These are phyloP conservation scores for Plasmodium cynomolgi DNA, from an alignment of 169 alveolate species.

Conservation along the genomic window DNA sequence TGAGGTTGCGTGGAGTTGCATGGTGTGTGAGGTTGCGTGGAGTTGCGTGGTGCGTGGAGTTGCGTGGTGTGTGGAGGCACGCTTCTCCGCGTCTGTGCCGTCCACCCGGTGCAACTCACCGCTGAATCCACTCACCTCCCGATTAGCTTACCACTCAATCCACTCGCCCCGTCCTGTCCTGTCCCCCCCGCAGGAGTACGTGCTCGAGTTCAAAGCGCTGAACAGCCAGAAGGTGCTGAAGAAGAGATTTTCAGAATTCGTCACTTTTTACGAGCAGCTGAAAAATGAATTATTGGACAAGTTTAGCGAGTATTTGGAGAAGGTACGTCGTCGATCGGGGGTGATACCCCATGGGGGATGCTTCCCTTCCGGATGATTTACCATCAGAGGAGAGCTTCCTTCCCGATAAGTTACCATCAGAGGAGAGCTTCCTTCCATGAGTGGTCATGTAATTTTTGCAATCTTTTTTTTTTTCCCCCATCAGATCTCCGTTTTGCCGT, in stretches of 20 bases:
- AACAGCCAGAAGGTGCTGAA: constrained; percentile 53
- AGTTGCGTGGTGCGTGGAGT: too few relatives aligned
- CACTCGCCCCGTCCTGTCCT: too few relatives aligned
- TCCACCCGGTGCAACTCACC: neutral
- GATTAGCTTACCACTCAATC: too few relatives aligned
- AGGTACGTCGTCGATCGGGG: constrained; percentile 2
- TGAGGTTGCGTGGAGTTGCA: too few relatives aligned
- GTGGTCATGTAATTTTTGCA: neutral
- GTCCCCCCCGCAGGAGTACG: constrained; percentile 25
- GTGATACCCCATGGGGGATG: too few relatives aligned
- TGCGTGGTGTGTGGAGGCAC: too few relatives aligned
- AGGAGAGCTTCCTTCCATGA: neutral
- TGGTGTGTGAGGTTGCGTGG: too few relatives aligned
- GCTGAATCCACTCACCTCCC: neutral
- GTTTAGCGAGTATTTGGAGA: constrained; percentile 33
- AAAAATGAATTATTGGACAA: constrained; percentile 33
- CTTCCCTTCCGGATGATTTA: neutral
- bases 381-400: neutral
- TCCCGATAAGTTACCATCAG: neutral
- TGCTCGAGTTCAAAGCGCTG: constrained; percentile 61
- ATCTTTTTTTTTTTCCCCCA: neutral
- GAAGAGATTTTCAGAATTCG: constrained; percentile 50
- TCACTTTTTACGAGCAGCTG: constrained; percentile 22
- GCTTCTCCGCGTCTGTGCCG: neutral
- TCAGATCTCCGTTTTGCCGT: constrained; percentile 47